Evolutionary conservation across 2,329 filamentous ascomycete species (phyloP), one percentile per base, ranked within the genome.

Genomic region (Pseudogymnoascus sp.): DNA sequence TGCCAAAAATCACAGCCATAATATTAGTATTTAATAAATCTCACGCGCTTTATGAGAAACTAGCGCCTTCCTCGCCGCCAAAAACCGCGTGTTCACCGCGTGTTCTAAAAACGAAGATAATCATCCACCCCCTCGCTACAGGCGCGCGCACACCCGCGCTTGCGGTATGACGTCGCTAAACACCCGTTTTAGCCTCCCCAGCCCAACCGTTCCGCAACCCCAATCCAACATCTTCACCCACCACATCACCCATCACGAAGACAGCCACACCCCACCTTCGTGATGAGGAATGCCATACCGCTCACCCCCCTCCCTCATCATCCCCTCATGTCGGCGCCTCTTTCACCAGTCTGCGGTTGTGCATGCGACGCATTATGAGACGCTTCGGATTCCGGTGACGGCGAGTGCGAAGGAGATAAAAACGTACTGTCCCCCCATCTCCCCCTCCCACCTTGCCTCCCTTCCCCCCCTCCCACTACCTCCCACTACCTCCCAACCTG

Each of bases 331-430:
- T 75, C 64, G 79, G 78, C 16, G 62, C 75, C 11, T 65, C 66
- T 62, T 71, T 61, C 59, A 73, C 64, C 66, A 73, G 26, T 51
- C 72, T 71, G 72, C 61, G 62, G 63, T 29, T 65, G 69, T 69
- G 69, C 78, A 39, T 71, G 62, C 75, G 69, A 91, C 86, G 66
- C 89, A 96, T 77, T 99, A 99, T 76, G 89, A 93, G 70, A 86
- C 87, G 42, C 82, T 99, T 61, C 83, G 87, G 45, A 75, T 99
- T n/a, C 77, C 84, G 0, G 80, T 82, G 45, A 83, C 83, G 67
- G 93, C 93, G 42, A 85, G 89, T 14, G 77, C 83, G 0, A 79
- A 80, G 7, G 91, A 96, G 62, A 93, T 97, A 66, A 97, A 97
- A 76, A 93, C 90, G 88, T 91, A 73, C 66, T 64, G 18, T 29